phyloP scores from a whole-genome alignment of 371 early-diverging fungal species.

The Dinochytrium kinnereticum region DNA sequence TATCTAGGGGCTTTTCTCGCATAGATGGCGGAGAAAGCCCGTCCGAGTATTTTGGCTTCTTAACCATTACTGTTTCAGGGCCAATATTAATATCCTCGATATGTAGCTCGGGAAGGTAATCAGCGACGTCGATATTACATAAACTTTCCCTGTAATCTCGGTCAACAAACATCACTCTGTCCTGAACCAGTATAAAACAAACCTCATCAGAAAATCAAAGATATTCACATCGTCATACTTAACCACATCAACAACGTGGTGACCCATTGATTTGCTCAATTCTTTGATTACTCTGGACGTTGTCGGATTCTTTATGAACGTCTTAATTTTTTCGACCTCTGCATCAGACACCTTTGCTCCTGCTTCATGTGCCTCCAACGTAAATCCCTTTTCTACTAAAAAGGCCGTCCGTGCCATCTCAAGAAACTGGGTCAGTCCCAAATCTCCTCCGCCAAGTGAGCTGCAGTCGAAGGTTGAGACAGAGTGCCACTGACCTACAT shows the following conservation, averaged over 20 bases:
- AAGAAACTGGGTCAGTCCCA: neutral
- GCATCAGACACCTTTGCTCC: slow-evolving; percentile 1
- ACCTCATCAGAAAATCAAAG: neutral
- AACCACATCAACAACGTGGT: neutral
- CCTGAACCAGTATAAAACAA: neutral
- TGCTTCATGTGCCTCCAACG: neutral
- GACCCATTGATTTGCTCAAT: neutral
- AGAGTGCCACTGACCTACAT: too few relatives aligned
- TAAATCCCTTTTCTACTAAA: neutral
- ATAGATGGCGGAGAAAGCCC: neutral
- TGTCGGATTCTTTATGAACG: neutral
- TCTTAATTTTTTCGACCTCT: neutral
- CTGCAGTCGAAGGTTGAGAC: too few relatives aligned
- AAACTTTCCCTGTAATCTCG: neutral
- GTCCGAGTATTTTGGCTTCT: neutral
- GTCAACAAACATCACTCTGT: neutral
- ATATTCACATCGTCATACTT: neutral
- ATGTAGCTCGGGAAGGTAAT: neutral
- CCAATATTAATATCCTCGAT: neutral
- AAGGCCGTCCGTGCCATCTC: neutral
- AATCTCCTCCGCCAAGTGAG: neutral
- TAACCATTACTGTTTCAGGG: neutral
- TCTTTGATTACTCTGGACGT: neutral
- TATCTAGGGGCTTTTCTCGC: neutral
- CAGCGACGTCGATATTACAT: neutral